Base-by-base conservation (phyloP, 257 asterid genomes). In the Cruciata laevipes region DNA sequence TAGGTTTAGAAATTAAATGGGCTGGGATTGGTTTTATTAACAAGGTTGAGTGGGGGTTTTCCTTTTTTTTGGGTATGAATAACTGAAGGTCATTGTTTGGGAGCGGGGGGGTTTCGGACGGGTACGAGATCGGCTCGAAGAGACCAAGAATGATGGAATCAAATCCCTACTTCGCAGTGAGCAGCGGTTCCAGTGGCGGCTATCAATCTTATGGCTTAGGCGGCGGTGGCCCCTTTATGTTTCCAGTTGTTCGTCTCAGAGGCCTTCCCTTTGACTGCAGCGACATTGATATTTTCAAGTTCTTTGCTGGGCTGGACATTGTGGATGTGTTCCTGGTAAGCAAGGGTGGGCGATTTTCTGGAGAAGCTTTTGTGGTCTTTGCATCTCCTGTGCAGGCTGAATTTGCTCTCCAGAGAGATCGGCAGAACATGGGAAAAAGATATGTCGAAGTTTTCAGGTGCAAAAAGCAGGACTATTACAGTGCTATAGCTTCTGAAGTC, bases 91-190 rank as follows among this genome's bases (percentile, higher is more conserved):
- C 96, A 79, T 83, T 86, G 90, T 94, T 83, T 86, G 99, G 97
- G 91, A 94, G 99, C 96, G 96, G 96, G 95, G 99, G 96, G 97
- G 89, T 86, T 82, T 88, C 96, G 76, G 97, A 90, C 86, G 95
- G 96, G 92, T 94, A 87, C 95, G 91, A 79, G 96, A 85, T 94
- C 89, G 95, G 97, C 91, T 90, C 99, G 87, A 94, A 94, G 99
- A 87, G 99, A 87, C 99, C 97, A 87, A 90, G 99, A 94, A 83
- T 94, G 96, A 90, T 81, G 96, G 99, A 94, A 78, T 84, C 99
- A 71, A 90, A 84, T 87, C 95, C 96, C 90, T 94, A 94, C 97
- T 88, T 94, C 86, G 95, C 95, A 87, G 97, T 87, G 88, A 83
- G 84, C 87, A 81, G 86, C 83, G 76, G 89, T 82, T 79, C 91